Conservation (phyloP, 306 rosid species). For the Lupinus albus region DNA sequence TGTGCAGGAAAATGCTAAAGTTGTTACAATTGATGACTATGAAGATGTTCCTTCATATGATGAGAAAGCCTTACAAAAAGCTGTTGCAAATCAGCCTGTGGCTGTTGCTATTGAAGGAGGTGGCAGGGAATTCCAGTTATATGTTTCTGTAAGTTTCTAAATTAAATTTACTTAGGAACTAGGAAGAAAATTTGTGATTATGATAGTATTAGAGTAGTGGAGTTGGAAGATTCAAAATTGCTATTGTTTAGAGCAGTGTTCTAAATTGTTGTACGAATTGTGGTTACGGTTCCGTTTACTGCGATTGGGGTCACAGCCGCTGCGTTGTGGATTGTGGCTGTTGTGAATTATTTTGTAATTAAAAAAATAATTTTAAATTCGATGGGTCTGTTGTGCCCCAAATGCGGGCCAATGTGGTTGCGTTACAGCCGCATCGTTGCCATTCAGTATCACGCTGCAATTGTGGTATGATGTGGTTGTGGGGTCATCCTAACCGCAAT, state of each 20-base stretch:
- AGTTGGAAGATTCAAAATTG: constrained; percentile 5
- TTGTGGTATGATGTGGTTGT: too few relatives aligned
- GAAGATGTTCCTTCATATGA: constrained; percentile 76
- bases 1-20: constrained; percentile 82
- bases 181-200: not conserved
- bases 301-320: too few relatives aligned
- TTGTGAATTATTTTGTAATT: too few relatives aligned
- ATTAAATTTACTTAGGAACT: not conserved
- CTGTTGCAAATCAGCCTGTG: constrained; percentile 75
- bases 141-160: constrained; percentile 57
- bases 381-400: too few relatives aligned
- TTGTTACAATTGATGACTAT: constrained; percentile 67
- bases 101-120: constrained; percentile 89
- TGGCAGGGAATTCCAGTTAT: constrained; percentile 89
- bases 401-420: too few relatives aligned
- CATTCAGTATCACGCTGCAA: too few relatives aligned
- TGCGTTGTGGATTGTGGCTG: too few relatives aligned
- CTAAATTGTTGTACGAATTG: too few relatives aligned
- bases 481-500: too few relatives aligned
- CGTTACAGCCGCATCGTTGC: too few relatives aligned
- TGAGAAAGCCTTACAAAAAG: constrained; percentile 73
- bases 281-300: too few relatives aligned
- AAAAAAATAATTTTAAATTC: too few relatives aligned
- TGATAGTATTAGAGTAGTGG: not conserved
- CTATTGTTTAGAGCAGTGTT: constrained; percentile 1